Evolutionary conservation across 768 basidiomycete genomes (phyloP).

Genomic region (Boletales sp.): DNA sequence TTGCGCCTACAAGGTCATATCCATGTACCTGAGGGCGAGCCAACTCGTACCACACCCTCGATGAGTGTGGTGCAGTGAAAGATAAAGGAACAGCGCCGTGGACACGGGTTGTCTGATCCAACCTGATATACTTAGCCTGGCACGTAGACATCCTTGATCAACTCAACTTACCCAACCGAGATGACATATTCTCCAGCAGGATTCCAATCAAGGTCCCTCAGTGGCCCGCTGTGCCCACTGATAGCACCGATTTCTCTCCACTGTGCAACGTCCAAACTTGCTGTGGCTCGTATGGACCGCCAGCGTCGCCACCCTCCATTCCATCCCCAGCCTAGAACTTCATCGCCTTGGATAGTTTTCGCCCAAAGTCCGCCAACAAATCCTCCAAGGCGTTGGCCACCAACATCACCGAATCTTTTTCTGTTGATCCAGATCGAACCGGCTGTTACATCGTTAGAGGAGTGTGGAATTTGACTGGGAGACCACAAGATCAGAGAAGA

Average conservation of each 20-base stretch:
- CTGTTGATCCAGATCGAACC: slow-evolving; percentile 82
- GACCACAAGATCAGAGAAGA: slow-evolving; percentile 96
- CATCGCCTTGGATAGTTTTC: slow-evolving; percentile 39
- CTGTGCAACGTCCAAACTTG: slow-evolving; percentile 32
- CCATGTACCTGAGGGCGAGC: slow-evolving; percentile 95
- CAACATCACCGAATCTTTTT: slow-evolving; percentile 91
- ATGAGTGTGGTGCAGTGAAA: slow-evolving; percentile 4
- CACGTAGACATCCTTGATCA: neutral
- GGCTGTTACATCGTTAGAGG: slow-evolving; percentile 36
- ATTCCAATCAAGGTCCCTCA: slow-evolving; percentile 84
- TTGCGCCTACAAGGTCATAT: slow-evolving; percentile 82
- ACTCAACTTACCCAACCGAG: slow-evolving; percentile 65
- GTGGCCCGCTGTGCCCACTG: slow-evolving; percentile 79
- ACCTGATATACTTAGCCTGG: slow-evolving; percentile 38
- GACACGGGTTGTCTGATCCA: slow-evolving; percentile 90
- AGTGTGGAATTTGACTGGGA: slow-evolving; percentile 51
- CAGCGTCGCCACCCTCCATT: slow-evolving; percentile 92
- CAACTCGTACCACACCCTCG: slow-evolving; percentile 75
- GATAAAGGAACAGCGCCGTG: slow-evolving; percentile 55
- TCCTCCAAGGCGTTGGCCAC: slow-evolving; percentile 85
- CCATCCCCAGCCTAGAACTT: slow-evolving; percentile 89
- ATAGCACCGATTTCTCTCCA: slow-evolving; percentile 83
- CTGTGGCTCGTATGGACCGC: slow-evolving; percentile 38
- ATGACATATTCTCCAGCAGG: slow-evolving; percentile 82
- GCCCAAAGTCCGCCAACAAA: slow-evolving; percentile 92